Evolutionary conservation across 305 asterid species (phyloP).

Genomic region (Withania somnifera): DNA sequence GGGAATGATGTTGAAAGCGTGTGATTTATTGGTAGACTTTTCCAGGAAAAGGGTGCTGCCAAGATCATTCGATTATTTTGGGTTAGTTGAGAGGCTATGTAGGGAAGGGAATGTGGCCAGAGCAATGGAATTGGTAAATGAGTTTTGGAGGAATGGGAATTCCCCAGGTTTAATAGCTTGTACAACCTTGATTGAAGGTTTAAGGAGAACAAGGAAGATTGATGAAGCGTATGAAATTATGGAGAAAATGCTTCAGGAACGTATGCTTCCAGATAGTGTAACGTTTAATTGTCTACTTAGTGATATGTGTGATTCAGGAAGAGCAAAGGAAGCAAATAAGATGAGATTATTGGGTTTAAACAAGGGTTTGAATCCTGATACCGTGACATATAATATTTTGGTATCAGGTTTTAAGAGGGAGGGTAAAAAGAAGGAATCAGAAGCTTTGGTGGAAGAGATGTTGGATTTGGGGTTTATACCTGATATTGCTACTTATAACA

Average conservation of each 20-base stretch:
- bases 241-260: constrained; percentile 49
- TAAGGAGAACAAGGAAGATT: constrained; percentile 25
- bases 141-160: constrained; percentile 52
- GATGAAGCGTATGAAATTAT: constrained; percentile 32
- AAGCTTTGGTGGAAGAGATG: constrained; percentile 73
- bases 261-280: constrained; percentile 58
- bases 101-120: constrained; percentile 21
- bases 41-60: constrained; percentile 54
- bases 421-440: constrained; percentile 67
- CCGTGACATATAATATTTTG: constrained; percentile 64
- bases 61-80: constrained; percentile 34
- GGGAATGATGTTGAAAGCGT: constrained; percentile 42
- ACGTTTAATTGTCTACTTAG: constrained; percentile 64
- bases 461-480: constrained; percentile 69
- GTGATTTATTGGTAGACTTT: constrained; percentile 50
- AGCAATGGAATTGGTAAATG: constrained; percentile 47
- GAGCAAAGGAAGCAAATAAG: constrained; percentile 60
- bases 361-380: constrained; percentile 65
- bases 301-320: constrained; percentile 58
- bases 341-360: constrained; percentile 55
- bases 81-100: constrained; percentile 58
- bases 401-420: constrained; percentile 53
- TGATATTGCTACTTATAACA: constrained; percentile 70
- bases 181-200: constrained; percentile 58
- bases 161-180: constrained; percentile 63